Base-by-base conservation (phyloP, 2,329 filamentous ascomycete genomes). In the Lachnellula occidentalis region DNA sequence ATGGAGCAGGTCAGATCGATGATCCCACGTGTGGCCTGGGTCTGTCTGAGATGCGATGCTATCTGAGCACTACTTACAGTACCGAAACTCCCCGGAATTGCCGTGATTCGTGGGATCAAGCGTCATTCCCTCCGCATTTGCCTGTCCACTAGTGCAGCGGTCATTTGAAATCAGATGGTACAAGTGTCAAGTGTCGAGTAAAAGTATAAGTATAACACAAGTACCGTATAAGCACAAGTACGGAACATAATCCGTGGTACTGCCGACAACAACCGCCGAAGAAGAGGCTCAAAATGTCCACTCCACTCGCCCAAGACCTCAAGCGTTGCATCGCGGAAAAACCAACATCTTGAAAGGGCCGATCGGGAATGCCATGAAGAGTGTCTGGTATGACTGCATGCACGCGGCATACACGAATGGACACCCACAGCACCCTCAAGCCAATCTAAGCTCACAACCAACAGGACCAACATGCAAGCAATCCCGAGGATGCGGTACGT, bases 21-120 rank as follows among this genome's bases (percentile, higher is more conserved):
- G 50, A 56, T 56, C 54, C 50, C 54, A 56, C 39, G 39, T 56
- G 52, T 55, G 45, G 17, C 36, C 5, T 34, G 17, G n/a, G 47
- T 46, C 49, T 53, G 7, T n/a, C n/a, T 24, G 22, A 24, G 22
- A 24, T 22, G 34, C 37, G 36, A 43, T 15, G 15, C 3, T 19
- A 21, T 52, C 31, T 43, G 19, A 17, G 27, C 50, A 53, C 50
- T 56, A 53, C 54, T 50, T 50, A 56, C 48, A 48, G 48, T 45
- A 5, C 24, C 22, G n/a, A n/a, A n/a, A n/a, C n/a, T n/a, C 43
- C 31, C 31, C 50, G 54, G 54, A 48, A 48, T 27, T 56, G 54
- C 54, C 50, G 54, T 56, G 50, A 56, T 48, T 56, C 36, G 54
- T 53, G 43, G 37, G 22, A 41, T 11, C 17, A 39, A 19, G 41